Percentiles rank a stretch among this genome's conserved stretches.
Evolutionary conservation across 768 basidiomycete genomes (phyloP).

Genomic region (Kwoniella botswanensis): DNA sequence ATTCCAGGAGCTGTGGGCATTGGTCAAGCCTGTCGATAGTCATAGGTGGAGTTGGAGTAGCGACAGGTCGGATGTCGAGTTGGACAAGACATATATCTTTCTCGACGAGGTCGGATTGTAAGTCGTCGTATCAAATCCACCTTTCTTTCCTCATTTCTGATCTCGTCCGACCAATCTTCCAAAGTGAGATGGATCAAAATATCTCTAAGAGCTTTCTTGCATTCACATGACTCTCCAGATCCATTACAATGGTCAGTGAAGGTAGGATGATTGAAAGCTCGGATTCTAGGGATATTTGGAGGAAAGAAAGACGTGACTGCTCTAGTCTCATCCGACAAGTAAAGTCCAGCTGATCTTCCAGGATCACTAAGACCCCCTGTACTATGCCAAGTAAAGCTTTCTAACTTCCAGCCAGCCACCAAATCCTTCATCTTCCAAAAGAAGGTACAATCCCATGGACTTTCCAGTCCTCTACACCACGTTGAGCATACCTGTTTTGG

Average conservation of each 20-base stretch:
- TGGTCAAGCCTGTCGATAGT: not conserved
- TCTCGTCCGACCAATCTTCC: not conserved
- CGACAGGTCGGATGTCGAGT: not conserved
- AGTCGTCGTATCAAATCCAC: not conserved
- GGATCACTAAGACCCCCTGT: not conserved
- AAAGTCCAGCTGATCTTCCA: not conserved
- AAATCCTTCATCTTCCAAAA: not conserved
- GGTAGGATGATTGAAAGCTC: not conserved
- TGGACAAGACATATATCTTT: not conserved
- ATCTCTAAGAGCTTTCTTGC: not conserved
- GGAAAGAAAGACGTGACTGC: not conserved
- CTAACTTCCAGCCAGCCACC: not conserved
- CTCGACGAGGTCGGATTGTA: not conserved
- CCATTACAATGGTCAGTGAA: not conserved
- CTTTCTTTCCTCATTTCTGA: not conserved
- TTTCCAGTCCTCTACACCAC: not conserved
- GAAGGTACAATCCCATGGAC: not conserved
- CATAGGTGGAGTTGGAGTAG: not conserved
- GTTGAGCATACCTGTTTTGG: not conserved
- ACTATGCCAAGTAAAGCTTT: conserved; percentile 7
- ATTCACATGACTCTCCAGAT: not conserved
- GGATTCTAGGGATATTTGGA: not conserved
- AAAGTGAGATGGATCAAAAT: not conserved
- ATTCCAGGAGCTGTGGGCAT: not conserved
- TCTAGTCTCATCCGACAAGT: not conserved